phyloP scores from a whole-genome alignment of 164 flowering plant species.

The Hamamelis virginiana region DNA sequence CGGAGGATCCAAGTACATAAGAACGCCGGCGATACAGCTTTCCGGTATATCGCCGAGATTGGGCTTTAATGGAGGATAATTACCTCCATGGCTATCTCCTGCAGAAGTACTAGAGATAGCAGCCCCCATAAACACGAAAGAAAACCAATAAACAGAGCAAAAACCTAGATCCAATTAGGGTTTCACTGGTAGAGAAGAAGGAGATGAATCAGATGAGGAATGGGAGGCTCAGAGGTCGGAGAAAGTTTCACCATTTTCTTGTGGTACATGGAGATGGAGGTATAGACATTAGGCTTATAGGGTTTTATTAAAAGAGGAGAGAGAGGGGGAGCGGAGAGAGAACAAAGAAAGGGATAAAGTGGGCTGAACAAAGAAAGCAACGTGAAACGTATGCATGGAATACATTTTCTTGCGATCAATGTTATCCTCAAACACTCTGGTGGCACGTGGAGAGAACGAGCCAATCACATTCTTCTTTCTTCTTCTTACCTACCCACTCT shows the following conservation, averaged over 20 bases:
- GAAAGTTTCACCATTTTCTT: conserved; percentile 10
- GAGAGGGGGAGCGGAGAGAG: too few species aligned
- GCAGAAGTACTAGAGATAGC: conserved; percentile 15
- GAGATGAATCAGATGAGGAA: conserved; percentile 14
- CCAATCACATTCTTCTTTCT: too few species aligned
- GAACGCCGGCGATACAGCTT: conserved; percentile 35
- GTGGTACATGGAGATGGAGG: not conserved
- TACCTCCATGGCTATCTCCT: not conserved
- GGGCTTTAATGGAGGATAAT: conserved; percentile 1
- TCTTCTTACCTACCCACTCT: too few species aligned
- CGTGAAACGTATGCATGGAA: too few species aligned
- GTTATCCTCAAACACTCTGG: too few species aligned
- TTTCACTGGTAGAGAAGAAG: conserved; percentile 20
- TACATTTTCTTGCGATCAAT: too few species aligned
- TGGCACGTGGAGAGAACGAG: too few species aligned
- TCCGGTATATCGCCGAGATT: conserved; percentile 46
- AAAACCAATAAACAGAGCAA: not conserved
- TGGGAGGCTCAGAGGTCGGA: conserved; percentile 11
- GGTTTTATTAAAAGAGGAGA: too few species aligned
- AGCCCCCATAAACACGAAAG: conserved; percentile 26
- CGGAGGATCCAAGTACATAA: conserved; percentile 34
- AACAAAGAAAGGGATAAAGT: too few species aligned
- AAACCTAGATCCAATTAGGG: not conserved
- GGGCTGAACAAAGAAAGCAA: too few species aligned
- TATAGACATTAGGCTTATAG: not conserved